Evolutionary conservation across 768 basidiomycete species (phyloP).

Genomic region (Boletellus emodensis): DNA sequence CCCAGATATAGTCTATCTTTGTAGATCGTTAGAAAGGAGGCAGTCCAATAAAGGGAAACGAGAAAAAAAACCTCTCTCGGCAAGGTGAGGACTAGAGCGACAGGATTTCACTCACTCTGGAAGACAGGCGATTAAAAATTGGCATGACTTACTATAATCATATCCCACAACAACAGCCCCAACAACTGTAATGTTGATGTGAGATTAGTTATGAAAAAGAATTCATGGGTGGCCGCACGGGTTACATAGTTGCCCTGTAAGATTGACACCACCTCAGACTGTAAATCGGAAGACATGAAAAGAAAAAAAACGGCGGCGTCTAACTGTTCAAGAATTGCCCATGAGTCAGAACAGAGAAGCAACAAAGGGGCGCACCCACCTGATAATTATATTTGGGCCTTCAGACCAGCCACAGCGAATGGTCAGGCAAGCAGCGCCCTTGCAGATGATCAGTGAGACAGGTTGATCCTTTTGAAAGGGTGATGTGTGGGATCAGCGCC

Average conservation of each 20-base stretch:
- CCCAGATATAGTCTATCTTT: slow-evolving; percentile 1
- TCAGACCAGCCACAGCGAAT: no score
- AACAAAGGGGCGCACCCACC: no score
- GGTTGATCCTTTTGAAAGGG: no score
- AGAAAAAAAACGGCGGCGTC: no score
- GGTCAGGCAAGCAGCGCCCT: no score
- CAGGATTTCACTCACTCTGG: neutral
- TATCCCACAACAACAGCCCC: neutral
- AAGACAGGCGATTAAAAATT: neutral
- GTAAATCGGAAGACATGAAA: neutral
- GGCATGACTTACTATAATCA: neutral
- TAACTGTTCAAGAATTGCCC: no score
- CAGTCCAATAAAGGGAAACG: neutral
- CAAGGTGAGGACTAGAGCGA: neutral
- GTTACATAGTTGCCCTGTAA: neutral
- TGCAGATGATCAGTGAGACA: no score
- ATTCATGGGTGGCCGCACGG: neutral
- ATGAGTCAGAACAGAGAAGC: no score
- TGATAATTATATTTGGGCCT: no score
- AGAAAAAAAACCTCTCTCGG: neutral
- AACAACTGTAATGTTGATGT: neutral
- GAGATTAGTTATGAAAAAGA: neutral
- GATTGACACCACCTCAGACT: neutral
- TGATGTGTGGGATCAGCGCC: no score
- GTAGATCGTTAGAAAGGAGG: neutral